Conservation (phyloP, 768 basidiomycete species). For the Calocybe gangraenosa region DNA sequence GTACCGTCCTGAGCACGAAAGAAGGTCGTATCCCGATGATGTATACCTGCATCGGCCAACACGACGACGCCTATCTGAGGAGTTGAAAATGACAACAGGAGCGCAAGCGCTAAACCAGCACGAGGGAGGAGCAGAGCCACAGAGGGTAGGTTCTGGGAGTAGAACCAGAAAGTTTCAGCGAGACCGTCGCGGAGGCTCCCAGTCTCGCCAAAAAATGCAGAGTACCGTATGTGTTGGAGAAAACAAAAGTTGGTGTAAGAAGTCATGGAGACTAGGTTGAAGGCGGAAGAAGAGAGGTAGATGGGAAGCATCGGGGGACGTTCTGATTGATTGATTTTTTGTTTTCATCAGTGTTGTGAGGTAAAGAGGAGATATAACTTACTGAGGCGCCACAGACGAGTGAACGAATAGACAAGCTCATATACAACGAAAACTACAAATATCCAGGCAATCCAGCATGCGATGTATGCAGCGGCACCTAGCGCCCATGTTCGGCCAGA, state of each 20-base stretch:
- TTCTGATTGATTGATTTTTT: conserved; percentile 37
- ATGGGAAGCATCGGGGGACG: conserved; percentile 81
- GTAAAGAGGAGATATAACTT: conserved; percentile 31
- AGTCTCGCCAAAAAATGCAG: conserved; percentile 45
- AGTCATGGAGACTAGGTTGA: conserved; percentile 68
- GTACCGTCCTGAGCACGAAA: conserved; percentile 62
- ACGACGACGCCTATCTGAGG: conserved; percentile 43
- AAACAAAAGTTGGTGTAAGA: conserved; percentile 86
- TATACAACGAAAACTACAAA: conserved; percentile 71
- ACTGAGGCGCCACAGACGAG: conserved; percentile 76
- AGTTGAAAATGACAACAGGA: conserved; percentile 63
- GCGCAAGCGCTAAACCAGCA: conserved; percentile 67
- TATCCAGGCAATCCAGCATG: conserved; percentile 76
- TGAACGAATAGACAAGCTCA: conserved; percentile 72
- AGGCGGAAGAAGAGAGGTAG: conserved; percentile 77
- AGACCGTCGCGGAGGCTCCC: conserved; percentile 39
- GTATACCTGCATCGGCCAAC: conserved; percentile 43
- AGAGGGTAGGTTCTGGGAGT: conserved; percentile 82
- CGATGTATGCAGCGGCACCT: conserved; percentile 77
- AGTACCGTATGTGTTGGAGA: conserved; percentile 70
- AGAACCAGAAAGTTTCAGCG: conserved; percentile 82
- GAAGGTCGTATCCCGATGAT: conserved; percentile 64
- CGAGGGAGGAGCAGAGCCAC: conserved; percentile 81
- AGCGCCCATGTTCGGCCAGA: conserved; percentile 80
- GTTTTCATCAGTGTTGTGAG: conserved; percentile 12